Conservation (phyloP, 192 early-diverging fungal species). For the Backusella macrospora region DNA sequence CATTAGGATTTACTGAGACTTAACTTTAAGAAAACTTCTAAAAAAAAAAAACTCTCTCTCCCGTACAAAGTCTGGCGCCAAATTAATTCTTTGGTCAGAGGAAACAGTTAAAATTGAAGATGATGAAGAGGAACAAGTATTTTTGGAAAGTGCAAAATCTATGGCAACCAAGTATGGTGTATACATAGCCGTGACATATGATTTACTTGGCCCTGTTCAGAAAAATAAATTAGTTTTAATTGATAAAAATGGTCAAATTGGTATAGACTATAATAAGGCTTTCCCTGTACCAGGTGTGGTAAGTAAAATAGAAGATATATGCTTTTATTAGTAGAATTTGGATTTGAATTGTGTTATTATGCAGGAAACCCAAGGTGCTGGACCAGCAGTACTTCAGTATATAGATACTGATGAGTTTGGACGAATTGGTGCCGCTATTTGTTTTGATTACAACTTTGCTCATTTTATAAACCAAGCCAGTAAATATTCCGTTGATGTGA, state of each 20-base stretch:
- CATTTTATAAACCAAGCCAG: conserved; percentile 46
- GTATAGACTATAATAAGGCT: conserved; percentile 48
- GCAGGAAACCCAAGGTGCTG: conserved; percentile 36
- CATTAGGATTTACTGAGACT: background rate
- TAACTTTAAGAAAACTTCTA: too few species aligned
- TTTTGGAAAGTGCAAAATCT: background rate
- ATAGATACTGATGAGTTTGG: conserved; percentile 43
- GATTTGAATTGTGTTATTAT: too few species aligned
- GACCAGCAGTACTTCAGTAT: conserved; percentile 37
- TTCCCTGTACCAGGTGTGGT: conserved; percentile 48
- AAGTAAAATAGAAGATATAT: background rate
- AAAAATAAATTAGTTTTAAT: conserved; percentile 47
- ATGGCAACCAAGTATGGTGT: conserved; percentile 12
- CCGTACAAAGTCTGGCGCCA: conserved; percentile 16
- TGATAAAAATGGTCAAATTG: conserved; percentile 31
- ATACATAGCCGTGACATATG: conserved; percentile 16
- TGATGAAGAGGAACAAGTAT: conserved; percentile 1
- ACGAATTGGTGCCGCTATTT: conserved; percentile 45
- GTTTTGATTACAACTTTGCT: conserved; percentile 52
- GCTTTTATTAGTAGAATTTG: too few species aligned
- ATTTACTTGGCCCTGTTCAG: conserved; percentile 13
- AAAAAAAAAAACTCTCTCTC: background rate
- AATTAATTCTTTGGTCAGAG: conserved; percentile 29
- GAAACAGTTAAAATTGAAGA: background rate
- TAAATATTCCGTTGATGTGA: conserved; percentile 43